These are phyloP conservation scores for Ramaria rubella DNA, from an alignment of 768 basidiomycete genomes.

Conservation along the genomic window DNA sequence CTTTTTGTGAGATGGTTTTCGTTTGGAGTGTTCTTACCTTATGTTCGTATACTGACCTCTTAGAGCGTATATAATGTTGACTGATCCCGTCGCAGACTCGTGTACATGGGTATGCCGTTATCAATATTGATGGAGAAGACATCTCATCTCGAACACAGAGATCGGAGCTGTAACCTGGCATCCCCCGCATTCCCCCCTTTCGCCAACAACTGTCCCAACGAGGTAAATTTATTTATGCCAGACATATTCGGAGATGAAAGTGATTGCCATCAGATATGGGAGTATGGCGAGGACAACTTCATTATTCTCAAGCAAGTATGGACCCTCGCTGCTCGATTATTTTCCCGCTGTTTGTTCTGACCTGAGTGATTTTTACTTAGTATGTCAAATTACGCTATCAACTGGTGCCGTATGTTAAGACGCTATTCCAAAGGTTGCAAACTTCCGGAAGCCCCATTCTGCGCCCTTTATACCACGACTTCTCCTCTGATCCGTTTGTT, in stretches of 20 bases:
- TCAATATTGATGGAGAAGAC: not conserved
- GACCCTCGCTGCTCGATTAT: not conserved
- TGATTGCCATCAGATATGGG: slow-evolving; percentile 26
- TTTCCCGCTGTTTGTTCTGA: not conserved
- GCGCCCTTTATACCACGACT: slow-evolving; percentile 30
- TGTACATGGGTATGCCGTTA: slow-evolving; percentile 24
- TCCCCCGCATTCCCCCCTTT: slow-evolving; percentile 16
- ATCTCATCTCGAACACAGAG: slow-evolving; percentile 15
- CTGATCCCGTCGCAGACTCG: slow-evolving; percentile 19
- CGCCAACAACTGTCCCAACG: slow-evolving; percentile 33
- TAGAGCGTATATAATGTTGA: not conserved
- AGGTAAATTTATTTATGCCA: slow-evolving; percentile 17
- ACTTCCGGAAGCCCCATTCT: slow-evolving; percentile 26
- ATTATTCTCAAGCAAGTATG: slow-evolving; percentile 29
- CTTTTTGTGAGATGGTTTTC: slow-evolving; percentile 32
- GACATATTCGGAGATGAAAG: not conserved
- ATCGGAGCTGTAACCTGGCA: slow-evolving; percentile 24
- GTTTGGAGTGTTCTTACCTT: slow-evolving; percentile 34
- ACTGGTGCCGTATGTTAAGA: slow-evolving; percentile 28
- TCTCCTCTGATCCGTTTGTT: slow-evolving; percentile 27
- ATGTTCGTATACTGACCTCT: slow-evolving; percentile 19
- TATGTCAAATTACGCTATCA: slow-evolving; percentile 34
- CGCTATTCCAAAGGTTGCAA: slow-evolving; percentile 28
- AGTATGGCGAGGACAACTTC: slow-evolving; percentile 31
- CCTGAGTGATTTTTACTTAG: slow-evolving; percentile 17